Evolutionary conservation across 148 eudicot genomes (phyloP).

Genomic region (Chenopodium berlandieri): DNA sequence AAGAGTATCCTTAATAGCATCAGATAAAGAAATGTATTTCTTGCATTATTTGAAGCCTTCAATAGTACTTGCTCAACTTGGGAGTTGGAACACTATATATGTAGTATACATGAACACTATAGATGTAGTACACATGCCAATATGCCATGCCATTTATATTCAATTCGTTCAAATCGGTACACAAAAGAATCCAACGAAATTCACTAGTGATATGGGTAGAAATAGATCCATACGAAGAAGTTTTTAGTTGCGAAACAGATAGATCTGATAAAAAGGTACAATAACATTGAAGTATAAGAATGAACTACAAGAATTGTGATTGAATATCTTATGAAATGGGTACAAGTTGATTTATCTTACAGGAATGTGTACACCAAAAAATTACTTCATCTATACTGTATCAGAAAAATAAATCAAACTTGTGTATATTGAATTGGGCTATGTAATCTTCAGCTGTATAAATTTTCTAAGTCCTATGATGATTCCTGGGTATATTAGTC

Average conservation of each 20-base stretch:
- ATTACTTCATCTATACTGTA: background rate
- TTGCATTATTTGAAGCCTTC: too few species aligned
- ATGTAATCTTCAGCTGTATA: background rate
- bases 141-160: too few species aligned
- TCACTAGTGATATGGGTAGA: too few species aligned
- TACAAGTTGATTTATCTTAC: background rate
- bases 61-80: too few species aligned
- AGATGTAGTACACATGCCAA: too few species aligned
- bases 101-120: too few species aligned
- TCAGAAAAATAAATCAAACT: background rate
- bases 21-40: too few species aligned
- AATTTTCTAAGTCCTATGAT: background rate
- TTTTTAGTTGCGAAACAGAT: background rate
- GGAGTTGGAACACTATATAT: too few species aligned
- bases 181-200: too few species aligned
- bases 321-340: background rate
- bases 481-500: background rate
- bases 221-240: too few species aligned
- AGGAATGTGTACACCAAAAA: background rate
- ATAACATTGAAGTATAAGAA: background rate
- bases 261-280: background rate
- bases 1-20: too few species aligned
- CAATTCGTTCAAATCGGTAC: too few species aligned
- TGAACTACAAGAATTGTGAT: background rate
- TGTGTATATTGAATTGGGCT: background rate